Conservation (phyloP, 306 rosid genomes). For the Ceratonia siliqua region DNA sequence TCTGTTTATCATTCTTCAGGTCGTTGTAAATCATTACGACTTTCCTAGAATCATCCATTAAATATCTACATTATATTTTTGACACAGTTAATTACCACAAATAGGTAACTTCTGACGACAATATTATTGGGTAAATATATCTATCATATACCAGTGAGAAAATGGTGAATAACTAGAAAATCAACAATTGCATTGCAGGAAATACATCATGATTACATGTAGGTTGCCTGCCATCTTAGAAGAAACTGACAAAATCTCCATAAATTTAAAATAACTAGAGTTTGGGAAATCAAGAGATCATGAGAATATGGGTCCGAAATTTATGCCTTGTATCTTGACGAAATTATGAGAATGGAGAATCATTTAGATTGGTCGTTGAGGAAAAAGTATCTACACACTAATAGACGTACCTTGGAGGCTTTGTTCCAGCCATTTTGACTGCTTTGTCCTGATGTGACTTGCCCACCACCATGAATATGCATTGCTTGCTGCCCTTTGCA, state of each 20-base stretch:
- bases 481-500: slow-evolving; percentile 97
- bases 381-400: neutral
- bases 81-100: neutral
- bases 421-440: slow-evolving; percentile 96
- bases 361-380: slow-evolving; percentile 9
- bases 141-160: neutral
- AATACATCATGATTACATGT: neutral
- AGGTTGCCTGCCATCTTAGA: neutral
- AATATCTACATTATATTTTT: neutral
- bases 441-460: slow-evolving; percentile 94
- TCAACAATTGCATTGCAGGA: neutral
- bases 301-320: neutral
- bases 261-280: neutral
- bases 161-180: slow-evolving; percentile 1
- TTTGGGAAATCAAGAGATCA: slow-evolving; percentile 10
- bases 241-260: slow-evolving; percentile 11
- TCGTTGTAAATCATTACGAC: neutral
- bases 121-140: too few relatives aligned
- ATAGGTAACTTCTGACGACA: neutral
- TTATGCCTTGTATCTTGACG: too few relatives aligned
- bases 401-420: slow-evolving; percentile 68
- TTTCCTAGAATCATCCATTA: neutral
- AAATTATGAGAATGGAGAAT: neutral
- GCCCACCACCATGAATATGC: slow-evolving; percentile 99
- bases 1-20: neutral